These are phyloP conservation scores for Lyophyllum atratum DNA, from an alignment of 768 basidiomycete genomes.

Conservation along the genomic window DNA sequence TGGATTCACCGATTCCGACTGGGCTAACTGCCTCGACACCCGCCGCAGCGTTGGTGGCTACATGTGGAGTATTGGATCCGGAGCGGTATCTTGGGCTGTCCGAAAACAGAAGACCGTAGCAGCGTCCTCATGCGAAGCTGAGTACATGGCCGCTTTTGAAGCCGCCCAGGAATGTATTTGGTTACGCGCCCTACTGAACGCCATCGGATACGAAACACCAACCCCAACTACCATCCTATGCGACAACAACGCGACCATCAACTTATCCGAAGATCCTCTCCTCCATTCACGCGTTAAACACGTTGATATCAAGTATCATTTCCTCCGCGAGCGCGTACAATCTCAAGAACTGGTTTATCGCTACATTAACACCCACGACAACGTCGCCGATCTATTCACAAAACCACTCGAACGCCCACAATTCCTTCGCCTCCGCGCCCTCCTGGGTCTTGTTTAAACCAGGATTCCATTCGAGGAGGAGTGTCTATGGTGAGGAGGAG, in stretches of 20 bases:
- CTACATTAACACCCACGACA: conserved; percentile 31
- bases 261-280: conserved; percentile 29
- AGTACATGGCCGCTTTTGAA: conserved; percentile 38
- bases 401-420: conserved; percentile 30
- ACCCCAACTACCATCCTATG: conserved; percentile 15
- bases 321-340: conserved; percentile 31
- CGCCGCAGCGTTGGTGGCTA: conserved; percentile 23
- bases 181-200: conserved; percentile 15
- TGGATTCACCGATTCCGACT: conserved; percentile 26
- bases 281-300: conserved; percentile 38
- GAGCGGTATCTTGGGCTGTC: conserved; percentile 16
- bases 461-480: conserved; percentile 6
- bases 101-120: conserved; percentile 12
- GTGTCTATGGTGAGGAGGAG: conserved; percentile 9
- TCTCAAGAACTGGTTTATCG: conserved; percentile 20
- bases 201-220: conserved; percentile 10
- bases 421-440: conserved; percentile 17
- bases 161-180: conserved; percentile 17
- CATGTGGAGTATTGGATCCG: conserved; percentile 22
- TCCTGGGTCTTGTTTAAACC: conserved; percentile 15
- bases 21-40: conserved; percentile 9
- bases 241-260: conserved; percentile 39
- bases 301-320: conserved; percentile 34
- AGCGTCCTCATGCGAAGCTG: conserved; percentile 32
- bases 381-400: conserved; percentile 39